Conservation (phyloP, 139 green algal genomes). For the Protoeuglena noctilucae region DNA sequence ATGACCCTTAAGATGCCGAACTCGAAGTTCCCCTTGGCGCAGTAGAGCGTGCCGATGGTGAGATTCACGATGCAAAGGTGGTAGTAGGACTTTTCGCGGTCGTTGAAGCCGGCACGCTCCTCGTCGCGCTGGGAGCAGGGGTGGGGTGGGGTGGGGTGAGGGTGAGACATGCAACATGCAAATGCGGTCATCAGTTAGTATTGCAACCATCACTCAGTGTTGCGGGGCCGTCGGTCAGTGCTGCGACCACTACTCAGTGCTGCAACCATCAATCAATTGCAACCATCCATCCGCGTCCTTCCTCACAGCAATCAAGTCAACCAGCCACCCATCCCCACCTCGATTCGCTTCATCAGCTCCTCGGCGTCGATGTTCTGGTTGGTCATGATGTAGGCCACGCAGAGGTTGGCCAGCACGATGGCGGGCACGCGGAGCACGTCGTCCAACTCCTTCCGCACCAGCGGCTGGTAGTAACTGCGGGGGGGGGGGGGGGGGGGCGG, state of each 20-base stretch:
- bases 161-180: too few relatives aligned
- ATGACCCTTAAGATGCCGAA: conserved; percentile 78
- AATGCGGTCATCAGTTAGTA: too few relatives aligned
- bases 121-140: conserved; percentile 1
- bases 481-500: too few relatives aligned
- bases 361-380: conserved; percentile 76
- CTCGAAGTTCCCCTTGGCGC: conserved; percentile 70
- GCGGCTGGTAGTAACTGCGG: conserved; percentile 18
- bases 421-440: conserved; percentile 50
- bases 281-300: too few relatives aligned
- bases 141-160: too few relatives aligned
- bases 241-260: too few relatives aligned
- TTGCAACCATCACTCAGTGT: too few relatives aligned
- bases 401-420: conserved; percentile 81
- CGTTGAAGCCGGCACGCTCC: conserved; percentile 5
- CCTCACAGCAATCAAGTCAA: too few relatives aligned
- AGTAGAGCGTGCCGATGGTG: conserved; percentile 85
- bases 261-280: too few relatives aligned
- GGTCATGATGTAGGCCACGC: conserved; percentile 79
- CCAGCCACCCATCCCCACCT: too few relatives aligned
- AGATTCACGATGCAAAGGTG: conserved; percentile 86
- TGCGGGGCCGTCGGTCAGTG: too few relatives aligned
- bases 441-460: conserved; percentile 11
- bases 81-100: conserved; percentile 41
- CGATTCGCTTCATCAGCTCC: conserved; percentile 49